These are phyloP conservation scores for Leccinum longicurvipes DNA, from an alignment of 768 basidiomycete species.

Conservation along the genomic window DNA sequence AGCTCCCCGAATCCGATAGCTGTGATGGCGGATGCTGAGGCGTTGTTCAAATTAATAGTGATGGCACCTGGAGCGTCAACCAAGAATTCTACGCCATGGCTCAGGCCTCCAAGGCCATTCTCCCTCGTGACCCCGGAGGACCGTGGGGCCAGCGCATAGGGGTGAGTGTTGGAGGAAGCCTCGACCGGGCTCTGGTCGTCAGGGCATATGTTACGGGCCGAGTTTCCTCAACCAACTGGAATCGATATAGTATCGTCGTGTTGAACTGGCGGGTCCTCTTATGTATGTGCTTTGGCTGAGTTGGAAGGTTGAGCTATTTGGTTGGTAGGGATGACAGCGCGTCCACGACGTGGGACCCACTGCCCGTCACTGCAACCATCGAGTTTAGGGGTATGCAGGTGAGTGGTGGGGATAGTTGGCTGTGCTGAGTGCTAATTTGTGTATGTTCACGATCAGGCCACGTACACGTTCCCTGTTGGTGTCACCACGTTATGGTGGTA, in stretches of 20 bases:
- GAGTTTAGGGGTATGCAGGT: conserved; percentile 63
- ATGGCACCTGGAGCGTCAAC: conserved; percentile 61
- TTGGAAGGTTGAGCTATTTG: neutral
- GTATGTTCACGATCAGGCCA: conserved; percentile 39
- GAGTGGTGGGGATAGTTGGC: conserved; percentile 8
- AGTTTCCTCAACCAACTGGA: conserved; percentile 50
- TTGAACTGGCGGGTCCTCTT: conserved; percentile 52
- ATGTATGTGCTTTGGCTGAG: neutral
- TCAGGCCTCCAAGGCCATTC: conserved; percentile 68
- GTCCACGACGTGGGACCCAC: conserved; percentile 52
- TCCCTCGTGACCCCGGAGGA: conserved; percentile 65
- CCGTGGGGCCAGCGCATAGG: conserved; percentile 69
- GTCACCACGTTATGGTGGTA: conserved; percentile 59
- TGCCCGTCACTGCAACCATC: conserved; percentile 55
- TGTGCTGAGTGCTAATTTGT: neutral
- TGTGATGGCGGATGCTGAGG: conserved; percentile 67
- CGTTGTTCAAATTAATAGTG: conserved; percentile 62
- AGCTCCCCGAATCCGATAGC: conserved; percentile 59
- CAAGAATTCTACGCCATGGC: conserved; percentile 79
- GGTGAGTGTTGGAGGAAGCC: conserved; percentile 54
- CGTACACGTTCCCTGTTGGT: conserved; percentile 76
- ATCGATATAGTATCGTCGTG: conserved; percentile 68
- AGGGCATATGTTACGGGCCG: conserved; percentile 63
- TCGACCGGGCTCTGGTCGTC: conserved; percentile 59
- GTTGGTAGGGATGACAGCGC: conserved; percentile 44